Evolutionary conservation across 805 yeast species (phyloP), one percentile per base, ranked within the genome.

Genomic region (Spencermartinsiella europaea): DNA sequence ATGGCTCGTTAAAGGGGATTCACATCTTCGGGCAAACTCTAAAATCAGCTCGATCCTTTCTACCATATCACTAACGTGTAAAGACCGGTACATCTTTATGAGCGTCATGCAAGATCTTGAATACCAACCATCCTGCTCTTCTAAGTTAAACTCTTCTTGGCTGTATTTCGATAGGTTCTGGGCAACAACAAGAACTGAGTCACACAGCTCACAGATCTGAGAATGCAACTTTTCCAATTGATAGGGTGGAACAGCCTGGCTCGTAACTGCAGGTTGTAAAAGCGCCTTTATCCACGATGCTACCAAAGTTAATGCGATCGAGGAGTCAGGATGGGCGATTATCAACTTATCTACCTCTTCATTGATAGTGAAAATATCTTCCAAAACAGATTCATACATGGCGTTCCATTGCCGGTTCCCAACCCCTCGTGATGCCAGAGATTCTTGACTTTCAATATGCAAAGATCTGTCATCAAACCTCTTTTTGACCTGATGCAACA

Each of bases 101-200:
- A 78, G 54, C 36, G 72, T 69, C 37, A 68, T 72, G 47, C 81
- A 81, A 1, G 80, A 53, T 1, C 57, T 46, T 3, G 70, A 62
- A 27, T 87, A 70, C 95, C 96, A 90, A n/a, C 72, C 69, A 48
- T 85, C 90, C 21, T 74, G 80, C 1, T 73, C 82, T 17, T 68
- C 76, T 1, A 63, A 52, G 2, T 77, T 55, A 1, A 54, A 43
- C 2, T 52, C 62, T 3, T 57, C 63, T 21, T 45, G 41, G 36
- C 77, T 40, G 68, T 66, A 5, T 75, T 64, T 45, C 7, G 47
- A 31, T 8, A 57, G 28, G 50, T 77, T 76, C 64, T 90, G 97
- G 54, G 85, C 74, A 0, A 83, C 74, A 25, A 90, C 70, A 45
- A 89, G 65, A 16, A 87, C 73, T 2, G 83, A 73, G 15, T 76